These are phyloP conservation scores for Lactarius deliciosus DNA, from an alignment of 768 basidiomycete genomes.

Conservation along the genomic window DNA sequence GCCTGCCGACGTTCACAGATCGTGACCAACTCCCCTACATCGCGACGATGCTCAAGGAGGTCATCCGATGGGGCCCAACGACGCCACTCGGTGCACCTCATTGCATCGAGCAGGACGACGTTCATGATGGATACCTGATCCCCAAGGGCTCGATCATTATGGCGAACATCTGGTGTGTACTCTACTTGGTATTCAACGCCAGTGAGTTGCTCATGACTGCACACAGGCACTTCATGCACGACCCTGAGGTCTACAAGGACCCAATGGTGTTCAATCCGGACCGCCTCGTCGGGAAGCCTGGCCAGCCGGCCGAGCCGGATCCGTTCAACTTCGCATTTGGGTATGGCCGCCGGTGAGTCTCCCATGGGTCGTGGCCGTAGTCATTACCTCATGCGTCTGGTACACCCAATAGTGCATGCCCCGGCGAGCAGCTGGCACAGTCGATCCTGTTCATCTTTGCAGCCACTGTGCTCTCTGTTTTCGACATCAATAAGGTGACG, in stretches of 20 bases:
- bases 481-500: constrained; percentile 26
- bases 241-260: constrained; percentile 34
- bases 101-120: constrained; percentile 38
- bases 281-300: constrained; percentile 32
- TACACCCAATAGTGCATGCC: constrained; percentile 20
- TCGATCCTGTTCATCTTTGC: constrained; percentile 29
- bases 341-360: constrained; percentile 33
- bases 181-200: neutral
- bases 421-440: constrained; percentile 29
- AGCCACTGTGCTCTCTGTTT: constrained; percentile 28
- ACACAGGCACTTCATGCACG: constrained; percentile 35
- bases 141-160: constrained; percentile 41
- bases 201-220: neutral
- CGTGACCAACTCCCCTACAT: constrained; percentile 31
- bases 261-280: constrained; percentile 36
- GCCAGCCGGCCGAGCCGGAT: constrained; percentile 29
- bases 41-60: constrained; percentile 29
- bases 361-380: neutral
- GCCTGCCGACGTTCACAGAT: constrained; percentile 29
- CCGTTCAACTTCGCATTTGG: constrained; percentile 31
- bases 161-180: constrained; percentile 37
- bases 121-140: constrained; percentile 41
- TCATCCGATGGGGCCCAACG: constrained; percentile 32
- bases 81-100: constrained; percentile 38
- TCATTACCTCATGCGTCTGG: neutral